These are phyloP conservation scores for Lachnellula suecica DNA, from an alignment of 2,329 filamentous ascomycete genomes.

Conservation along the genomic window DNA sequence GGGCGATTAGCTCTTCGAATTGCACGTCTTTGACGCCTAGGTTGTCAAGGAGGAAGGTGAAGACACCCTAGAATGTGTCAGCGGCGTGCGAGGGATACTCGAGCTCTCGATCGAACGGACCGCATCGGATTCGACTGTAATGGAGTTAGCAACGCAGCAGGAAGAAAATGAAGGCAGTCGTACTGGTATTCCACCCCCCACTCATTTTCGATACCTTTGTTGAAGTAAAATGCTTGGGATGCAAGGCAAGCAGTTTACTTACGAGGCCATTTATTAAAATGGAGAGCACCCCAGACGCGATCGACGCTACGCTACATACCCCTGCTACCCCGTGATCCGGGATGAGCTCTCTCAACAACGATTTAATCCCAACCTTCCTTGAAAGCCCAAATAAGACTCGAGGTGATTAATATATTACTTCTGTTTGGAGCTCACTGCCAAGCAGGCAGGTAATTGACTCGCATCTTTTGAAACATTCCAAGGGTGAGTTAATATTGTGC, in stretches of 20 bases:
- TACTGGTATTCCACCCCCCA: constrained; percentile 92
- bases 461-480: too few species aligned
- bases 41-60: constrained; percentile 91
- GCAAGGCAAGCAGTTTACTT: not conserved
- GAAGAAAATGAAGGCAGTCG: constrained; percentile 29
- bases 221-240: constrained; percentile 3
- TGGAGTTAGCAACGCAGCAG: constrained; percentile 14
- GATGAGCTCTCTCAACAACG: too few species aligned
- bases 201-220: constrained; percentile 50
- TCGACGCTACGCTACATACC: not conserved
- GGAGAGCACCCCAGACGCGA: constrained; percentile 1
- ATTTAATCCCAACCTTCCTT: too few species aligned
- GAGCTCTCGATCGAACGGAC: constrained; percentile 49
- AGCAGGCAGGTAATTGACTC: too few species aligned
- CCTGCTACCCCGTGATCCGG: too few species aligned
- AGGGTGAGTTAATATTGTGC: too few species aligned
- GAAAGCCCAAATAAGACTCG: too few species aligned
- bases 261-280: not conserved
- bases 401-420: too few species aligned
- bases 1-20: constrained; percentile 91
- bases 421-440: too few species aligned
- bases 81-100: constrained; percentile 7
- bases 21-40: constrained; percentile 92
- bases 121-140: constrained; percentile 83
- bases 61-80: constrained; percentile 67